Evolutionary conservation across 176 grass and related monocot species (phyloP).

Genomic region (Lolium perenne): DNA sequence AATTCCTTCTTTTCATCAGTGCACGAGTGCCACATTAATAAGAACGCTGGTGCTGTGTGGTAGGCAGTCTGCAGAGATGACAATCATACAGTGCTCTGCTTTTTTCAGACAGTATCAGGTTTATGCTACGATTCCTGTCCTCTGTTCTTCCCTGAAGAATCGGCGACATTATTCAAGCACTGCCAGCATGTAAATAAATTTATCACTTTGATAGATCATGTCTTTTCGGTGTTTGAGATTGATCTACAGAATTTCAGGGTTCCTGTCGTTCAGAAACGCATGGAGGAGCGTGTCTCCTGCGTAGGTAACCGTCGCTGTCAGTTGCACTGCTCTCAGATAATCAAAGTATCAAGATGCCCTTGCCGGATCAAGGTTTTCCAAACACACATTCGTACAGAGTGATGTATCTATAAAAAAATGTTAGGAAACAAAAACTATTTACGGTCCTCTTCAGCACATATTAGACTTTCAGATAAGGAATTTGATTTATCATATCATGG

Average conservation of each 20-base stretch:
- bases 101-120: conserved; percentile 28
- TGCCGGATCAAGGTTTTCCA: conserved; percentile 28
- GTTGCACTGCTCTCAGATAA: conserved; percentile 7
- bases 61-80: background rate
- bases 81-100: background rate
- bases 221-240: background rate
- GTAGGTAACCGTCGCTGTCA: conserved; percentile 54
- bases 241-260: conserved; percentile 7
- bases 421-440: no score
- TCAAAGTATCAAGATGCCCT: background rate
- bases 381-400: no score
- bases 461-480: conserved; percentile 24
- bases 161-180: no score
- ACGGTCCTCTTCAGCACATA: background rate
- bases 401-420: no score
- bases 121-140: background rate
- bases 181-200: background rate
- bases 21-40: conserved; percentile 34
- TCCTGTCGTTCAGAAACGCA: background rate
- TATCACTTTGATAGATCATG: background rate
- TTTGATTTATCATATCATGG: conserved; percentile 31
- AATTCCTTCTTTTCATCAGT: conserved; percentile 26
- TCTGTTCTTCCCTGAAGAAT: conserved; percentile 8
- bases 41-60: background rate
- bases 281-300: conserved; percentile 17